Evolutionary conservation across 352 stramenopile species (phyloP).

Genomic region (Globisporangium canariense): DNA sequence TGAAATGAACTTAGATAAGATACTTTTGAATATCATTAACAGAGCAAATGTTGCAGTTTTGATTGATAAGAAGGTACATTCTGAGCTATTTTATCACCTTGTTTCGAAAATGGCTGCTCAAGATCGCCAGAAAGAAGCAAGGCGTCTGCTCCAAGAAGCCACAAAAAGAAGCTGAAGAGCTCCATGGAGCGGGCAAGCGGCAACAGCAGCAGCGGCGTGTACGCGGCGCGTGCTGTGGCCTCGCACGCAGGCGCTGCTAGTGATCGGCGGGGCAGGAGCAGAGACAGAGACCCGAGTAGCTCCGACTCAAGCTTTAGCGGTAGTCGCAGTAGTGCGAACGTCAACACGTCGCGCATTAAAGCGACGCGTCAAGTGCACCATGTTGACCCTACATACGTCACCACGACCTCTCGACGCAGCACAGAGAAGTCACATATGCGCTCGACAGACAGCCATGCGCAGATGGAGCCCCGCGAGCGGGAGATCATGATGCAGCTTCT

Average conservation of each 20-base stretch:
- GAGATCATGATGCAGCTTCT: slow-evolving; percentile 45
- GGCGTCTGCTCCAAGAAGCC: background rate
- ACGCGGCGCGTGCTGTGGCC: background rate
- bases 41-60: background rate
- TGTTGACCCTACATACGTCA: background rate
- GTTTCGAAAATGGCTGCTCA: slow-evolving; percentile 12
- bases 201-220: background rate
- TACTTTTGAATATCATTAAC: background rate
- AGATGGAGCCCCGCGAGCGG: slow-evolving; percentile 19
- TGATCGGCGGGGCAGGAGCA: background rate
- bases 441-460: background rate
- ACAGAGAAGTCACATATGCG: background rate
- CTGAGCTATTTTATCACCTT: background rate
- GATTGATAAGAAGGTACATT: background rate
- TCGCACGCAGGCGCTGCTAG: background rate
- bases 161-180: background rate
- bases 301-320: slow-evolving; percentile 13
- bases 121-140: slow-evolving; percentile 8
- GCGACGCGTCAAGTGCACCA: slow-evolving; percentile 4
- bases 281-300: slow-evolving; percentile 7
- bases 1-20: too few species aligned
- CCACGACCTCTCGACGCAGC: background rate
- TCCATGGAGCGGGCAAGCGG: background rate
- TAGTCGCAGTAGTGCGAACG: slow-evolving; percentile 19
- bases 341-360: slow-evolving; percentile 17